phyloP scores from a whole-genome alignment of 306 rosid genomes.

The Casuarina glauca region DNA sequence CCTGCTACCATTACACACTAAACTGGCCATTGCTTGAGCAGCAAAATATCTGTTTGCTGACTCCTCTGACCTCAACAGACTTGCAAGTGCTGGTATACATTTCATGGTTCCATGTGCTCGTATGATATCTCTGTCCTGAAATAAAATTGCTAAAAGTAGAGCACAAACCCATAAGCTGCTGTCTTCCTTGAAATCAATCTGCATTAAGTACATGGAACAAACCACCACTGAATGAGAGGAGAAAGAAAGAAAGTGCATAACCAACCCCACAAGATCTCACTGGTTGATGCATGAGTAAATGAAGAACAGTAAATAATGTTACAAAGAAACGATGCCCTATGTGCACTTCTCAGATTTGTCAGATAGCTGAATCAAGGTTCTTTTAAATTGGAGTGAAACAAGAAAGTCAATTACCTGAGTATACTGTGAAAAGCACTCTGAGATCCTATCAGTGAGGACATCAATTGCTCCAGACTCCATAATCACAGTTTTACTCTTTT shows the following conservation, averaged over 20 bases:
- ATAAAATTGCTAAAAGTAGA: constrained; percentile 76
- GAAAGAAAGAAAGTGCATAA: constrained; percentile 13
- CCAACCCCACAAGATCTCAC: constrained; percentile 11
- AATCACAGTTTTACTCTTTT: constrained; percentile 60
- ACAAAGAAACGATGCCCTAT: constrained; percentile 12
- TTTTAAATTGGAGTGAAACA: constrained; percentile 10
- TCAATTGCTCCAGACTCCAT: constrained; percentile 98
- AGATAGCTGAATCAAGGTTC: constrained; percentile 18
- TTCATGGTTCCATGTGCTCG: constrained; percentile 85
- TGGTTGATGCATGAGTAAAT: constrained; percentile 5
- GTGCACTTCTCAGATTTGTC: constrained; percentile 6
- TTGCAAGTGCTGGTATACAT: constrained; percentile 80
- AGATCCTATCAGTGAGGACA: constrained; percentile 75
- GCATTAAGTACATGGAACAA: constrained; percentile 36
- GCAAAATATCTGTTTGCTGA: constrained; percentile 84
- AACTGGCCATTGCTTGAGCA: constrained; percentile 90
- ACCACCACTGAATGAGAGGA: constrained; percentile 21
- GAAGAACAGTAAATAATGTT: constrained; percentile 22
- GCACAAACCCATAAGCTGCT: constrained; percentile 88
- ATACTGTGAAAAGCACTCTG: constrained; percentile 65
- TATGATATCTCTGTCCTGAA: constrained; percentile 93
- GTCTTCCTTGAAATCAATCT: constrained; percentile 93
- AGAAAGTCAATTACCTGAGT: constrained; percentile 68
- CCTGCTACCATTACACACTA: constrained; percentile 97
- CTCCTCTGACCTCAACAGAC: constrained; percentile 84